Conservation (phyloP, 306 rosid genomes). For the Begonia fuchsioides region DNA sequence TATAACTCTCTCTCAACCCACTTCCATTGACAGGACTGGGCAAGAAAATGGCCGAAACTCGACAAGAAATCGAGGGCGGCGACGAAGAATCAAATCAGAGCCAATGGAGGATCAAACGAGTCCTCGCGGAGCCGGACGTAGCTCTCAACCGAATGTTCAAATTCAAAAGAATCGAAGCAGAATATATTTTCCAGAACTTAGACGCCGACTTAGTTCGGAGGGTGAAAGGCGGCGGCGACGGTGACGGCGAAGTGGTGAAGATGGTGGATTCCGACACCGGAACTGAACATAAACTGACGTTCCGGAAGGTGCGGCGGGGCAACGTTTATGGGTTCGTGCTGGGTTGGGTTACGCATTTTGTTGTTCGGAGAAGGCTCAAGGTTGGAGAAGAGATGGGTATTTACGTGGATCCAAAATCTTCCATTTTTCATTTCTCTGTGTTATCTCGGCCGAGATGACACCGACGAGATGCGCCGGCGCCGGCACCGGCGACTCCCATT, state of each 20-base stretch:
- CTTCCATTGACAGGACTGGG: background rate
- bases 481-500: too few species aligned
- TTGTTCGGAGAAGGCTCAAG: slow-evolving; percentile 11
- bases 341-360: slow-evolving; percentile 18
- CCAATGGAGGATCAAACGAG: slow-evolving; percentile 15
- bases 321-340: slow-evolving; percentile 13
- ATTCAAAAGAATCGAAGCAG: slow-evolving; percentile 9
- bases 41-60: background rate
- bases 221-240: slow-evolving; percentile 8
- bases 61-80: background rate
- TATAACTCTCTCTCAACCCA: background rate
- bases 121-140: slow-evolving; percentile 11
- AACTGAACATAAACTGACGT: slow-evolving; percentile 7
- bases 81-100: background rate
- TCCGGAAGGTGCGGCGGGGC: slow-evolving; percentile 12
- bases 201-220: background rate
- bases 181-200: background rate
- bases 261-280: slow-evolving; percentile 14
- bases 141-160: slow-evolving; percentile 16
- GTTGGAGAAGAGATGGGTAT: slow-evolving; percentile 17
- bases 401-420: slow-evolving; percentile 7
- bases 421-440: slow-evolving; percentile 6
- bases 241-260: slow-evolving; percentile 9
- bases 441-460: background rate
- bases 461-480: too few species aligned